phyloP scores from a whole-genome alignment of 768 basidiomycete genomes.

The Postia placenta region DNA sequence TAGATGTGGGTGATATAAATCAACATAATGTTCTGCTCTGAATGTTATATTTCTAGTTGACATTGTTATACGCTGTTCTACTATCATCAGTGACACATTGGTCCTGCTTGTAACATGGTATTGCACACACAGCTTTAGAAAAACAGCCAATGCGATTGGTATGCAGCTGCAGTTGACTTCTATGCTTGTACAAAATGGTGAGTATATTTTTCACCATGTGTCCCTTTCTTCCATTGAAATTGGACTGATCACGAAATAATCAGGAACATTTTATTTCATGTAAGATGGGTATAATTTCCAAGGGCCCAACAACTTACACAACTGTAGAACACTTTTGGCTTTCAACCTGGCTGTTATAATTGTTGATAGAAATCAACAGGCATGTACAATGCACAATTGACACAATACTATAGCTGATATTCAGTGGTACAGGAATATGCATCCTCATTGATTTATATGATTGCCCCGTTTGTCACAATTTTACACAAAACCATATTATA shows the following conservation, averaged over 20 bases:
- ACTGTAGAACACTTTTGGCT: too few species aligned
- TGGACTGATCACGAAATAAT: background rate
- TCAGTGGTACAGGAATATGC: too few species aligned
- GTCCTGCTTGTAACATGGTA: background rate
- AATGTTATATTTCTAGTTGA: background rate
- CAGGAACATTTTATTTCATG: background rate
- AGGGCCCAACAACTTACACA: too few species aligned
- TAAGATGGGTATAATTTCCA: too few species aligned
- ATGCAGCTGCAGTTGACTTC: background rate
- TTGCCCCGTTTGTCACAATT: too few species aligned
- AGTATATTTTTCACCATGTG: too few species aligned
- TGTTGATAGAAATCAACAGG: too few species aligned
- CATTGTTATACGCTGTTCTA: background rate
- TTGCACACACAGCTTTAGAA: background rate
- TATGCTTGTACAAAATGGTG: background rate
- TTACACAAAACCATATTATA: too few species aligned
- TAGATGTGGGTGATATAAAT: background rate
- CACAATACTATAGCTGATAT: too few species aligned
- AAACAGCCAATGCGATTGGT: background rate
- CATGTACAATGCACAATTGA: too few species aligned
- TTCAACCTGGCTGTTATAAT: too few species aligned
- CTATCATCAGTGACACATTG: background rate
- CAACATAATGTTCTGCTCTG: background rate
- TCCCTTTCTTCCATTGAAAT: background rate
- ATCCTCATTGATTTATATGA: too few species aligned